Evolutionary conservation across 1,284 basidiomycete species (phyloP), one percentile per base, ranked within the genome.

Genomic region (Inonotus obliquus): DNA sequence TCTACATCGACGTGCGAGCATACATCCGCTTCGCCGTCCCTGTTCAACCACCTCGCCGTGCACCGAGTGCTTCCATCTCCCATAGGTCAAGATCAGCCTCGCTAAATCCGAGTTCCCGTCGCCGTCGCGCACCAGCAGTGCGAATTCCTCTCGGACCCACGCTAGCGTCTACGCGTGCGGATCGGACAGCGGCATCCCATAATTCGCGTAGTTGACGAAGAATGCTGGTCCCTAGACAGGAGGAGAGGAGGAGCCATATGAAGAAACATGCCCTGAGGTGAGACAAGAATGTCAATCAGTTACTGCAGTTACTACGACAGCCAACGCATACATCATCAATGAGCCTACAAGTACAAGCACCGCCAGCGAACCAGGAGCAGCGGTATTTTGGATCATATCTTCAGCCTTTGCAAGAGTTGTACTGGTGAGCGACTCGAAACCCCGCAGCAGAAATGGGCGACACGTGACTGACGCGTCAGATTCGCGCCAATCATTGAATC

Each of bases 171-270:
- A 48, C 10, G 14, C 47, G 45, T 14, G 58, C 52, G 10, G 53
- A 21, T 5, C 25, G 44, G 7, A 57, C 25, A 11, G 59, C 54
- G 7, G 38, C 41, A 19, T 56, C 59, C 59, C 59, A 64, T 17
- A 64, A 21, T 19, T 61, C 54, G 29, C 60, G 59, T 6, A 64
- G 41, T 11, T 60, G 55, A 7, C 39, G 48, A 27, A 54, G 14
- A 19, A 63, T 63, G 21, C 57, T 37, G 4, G 47, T 17, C 3
- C 62, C 62, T 32, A 64, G 51, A 21, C 63, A 64, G 10, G 63
- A 57, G 13, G 63, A 64, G 38, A 64, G 63, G 32, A 64, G 29
- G 25, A 61, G 55, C 63, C 63, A 64, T 17, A 38, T 51, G 44
- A 59, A 49, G 53, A 63, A 63, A 23, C 61, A 63, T 17, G 51